Conservation (phyloP, 768 basidiomycete genomes). For the Rickenella mellea region DNA sequence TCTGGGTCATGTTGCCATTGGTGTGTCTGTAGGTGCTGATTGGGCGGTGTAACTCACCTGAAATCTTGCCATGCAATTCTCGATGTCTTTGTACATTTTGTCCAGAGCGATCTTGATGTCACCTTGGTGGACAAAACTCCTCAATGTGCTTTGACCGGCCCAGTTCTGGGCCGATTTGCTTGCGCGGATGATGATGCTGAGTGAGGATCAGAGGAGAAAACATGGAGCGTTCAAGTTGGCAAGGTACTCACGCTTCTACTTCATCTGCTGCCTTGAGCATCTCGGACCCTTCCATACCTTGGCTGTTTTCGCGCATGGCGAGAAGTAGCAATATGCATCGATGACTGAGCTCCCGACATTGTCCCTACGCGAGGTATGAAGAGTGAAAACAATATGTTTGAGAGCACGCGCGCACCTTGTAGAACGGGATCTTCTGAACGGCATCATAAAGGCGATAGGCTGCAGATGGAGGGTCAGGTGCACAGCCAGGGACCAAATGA, state of each 20-base stretch:
- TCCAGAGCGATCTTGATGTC: slow-evolving; percentile 34
- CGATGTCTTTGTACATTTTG: slow-evolving; percentile 27
- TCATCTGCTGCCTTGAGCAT: slow-evolving; percentile 25
- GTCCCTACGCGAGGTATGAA: slow-evolving; percentile 19
- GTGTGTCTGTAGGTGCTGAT: too few relatives aligned
- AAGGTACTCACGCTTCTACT: slow-evolving; percentile 20
- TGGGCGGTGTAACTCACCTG: slow-evolving; percentile 17
- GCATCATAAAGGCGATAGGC: slow-evolving; percentile 20
- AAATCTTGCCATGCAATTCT: slow-evolving; percentile 26
- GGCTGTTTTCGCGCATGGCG: slow-evolving; percentile 23
- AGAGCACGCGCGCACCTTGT: slow-evolving; percentile 18
- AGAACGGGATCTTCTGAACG: slow-evolving; percentile 29
- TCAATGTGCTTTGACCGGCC: slow-evolving; percentile 24
- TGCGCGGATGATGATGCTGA: slow-evolving; percentile 12
- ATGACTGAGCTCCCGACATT: slow-evolving; percentile 24
- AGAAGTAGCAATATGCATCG: slow-evolving; percentile 23
- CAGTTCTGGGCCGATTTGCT: slow-evolving; percentile 25
- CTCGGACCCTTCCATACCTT: slow-evolving; percentile 22
- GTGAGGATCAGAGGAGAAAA: neutral
- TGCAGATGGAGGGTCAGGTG: slow-evolving; percentile 7
- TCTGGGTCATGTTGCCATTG: neutral
- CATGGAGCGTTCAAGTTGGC: neutral
- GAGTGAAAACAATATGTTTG: neutral
- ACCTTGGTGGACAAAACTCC: slow-evolving; percentile 26
- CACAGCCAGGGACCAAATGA: neutral